phyloP scores from a whole-genome alignment of 2,329 filamentous ascomycete genomes.

The Aspergillus melleus region DNA sequence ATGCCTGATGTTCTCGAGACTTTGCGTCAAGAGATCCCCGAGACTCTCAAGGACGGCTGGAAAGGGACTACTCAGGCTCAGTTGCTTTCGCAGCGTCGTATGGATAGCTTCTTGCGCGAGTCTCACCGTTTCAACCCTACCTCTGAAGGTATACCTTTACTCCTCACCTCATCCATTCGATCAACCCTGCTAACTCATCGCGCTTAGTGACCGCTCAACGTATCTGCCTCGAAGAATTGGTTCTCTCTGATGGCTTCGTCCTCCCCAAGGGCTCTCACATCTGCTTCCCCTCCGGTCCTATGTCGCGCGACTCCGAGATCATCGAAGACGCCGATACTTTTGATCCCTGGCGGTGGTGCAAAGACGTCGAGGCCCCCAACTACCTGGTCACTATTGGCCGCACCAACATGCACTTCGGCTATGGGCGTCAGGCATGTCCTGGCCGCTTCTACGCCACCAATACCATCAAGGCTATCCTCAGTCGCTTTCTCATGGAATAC shows the following conservation, averaged over 20 bases:
- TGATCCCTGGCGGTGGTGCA: conserved; percentile 31
- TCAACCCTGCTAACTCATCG: no score
- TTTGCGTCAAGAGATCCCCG: conserved; percentile 52
- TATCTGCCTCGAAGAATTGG: conserved; percentile 24
- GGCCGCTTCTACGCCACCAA: conserved; percentile 25
- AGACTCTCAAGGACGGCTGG: conserved; percentile 26
- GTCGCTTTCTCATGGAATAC: conserved; percentile 30
- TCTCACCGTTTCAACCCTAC: conserved; percentile 30
- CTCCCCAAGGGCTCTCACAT: conserved; percentile 27
- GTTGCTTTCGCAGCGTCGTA: conserved; percentile 18
- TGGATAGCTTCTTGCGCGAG: conserved; percentile 34
- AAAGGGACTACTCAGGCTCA: conserved; percentile 22
- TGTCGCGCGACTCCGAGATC: conserved; percentile 26
- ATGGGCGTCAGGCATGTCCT: conserved; percentile 26
- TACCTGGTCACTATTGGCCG: conserved; percentile 21
- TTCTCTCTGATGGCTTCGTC: conserved; percentile 25
- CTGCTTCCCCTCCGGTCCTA: conserved; percentile 30
- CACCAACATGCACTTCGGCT: conserved; percentile 30
- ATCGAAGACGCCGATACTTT: conserved; percentile 23
- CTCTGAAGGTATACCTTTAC: conserved; percentile 24
- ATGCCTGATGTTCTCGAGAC: conserved; percentile 52
- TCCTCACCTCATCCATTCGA: no score
- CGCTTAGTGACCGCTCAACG: conserved; percentile 29
- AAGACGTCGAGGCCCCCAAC: conserved; percentile 14
- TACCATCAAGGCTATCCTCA: conserved; percentile 28